Conservation (phyloP, 768 basidiomycete genomes). For the Rubroboletus pulcherrimus region DNA sequence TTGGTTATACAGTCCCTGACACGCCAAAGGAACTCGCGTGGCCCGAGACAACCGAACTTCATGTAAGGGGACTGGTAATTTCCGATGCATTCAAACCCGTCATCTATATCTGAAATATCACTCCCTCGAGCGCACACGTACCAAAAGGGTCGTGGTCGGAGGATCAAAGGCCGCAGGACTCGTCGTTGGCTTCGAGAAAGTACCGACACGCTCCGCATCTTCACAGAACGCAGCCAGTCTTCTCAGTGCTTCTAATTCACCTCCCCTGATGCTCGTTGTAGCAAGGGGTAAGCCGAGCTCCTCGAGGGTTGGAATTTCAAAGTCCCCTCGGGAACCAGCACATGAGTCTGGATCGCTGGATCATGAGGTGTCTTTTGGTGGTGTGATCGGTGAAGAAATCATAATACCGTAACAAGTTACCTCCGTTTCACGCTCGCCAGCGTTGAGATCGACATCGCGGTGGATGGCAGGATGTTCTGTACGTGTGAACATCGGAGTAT, state of each 20-base stretch:
- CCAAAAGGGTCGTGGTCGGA: constrained; percentile 20
- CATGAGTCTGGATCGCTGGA: constrained; percentile 17
- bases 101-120: background rate
- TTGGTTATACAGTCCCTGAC: constrained; percentile 5
- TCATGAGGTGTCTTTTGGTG: constrained; percentile 5
- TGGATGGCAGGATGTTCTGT: constrained; percentile 1
- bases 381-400: constrained; percentile 15
- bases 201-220: constrained; percentile 5
- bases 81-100: constrained; percentile 15
- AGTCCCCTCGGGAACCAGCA: constrained; percentile 16
- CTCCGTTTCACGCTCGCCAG: constrained; percentile 14
- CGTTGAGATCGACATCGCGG: constrained; percentile 14
- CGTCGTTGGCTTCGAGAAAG: constrained; percentile 17
- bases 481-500: constrained; percentile 18
- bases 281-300: constrained; percentile 17
- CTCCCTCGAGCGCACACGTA: constrained; percentile 13
- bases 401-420: constrained; percentile 14
- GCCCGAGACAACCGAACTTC: constrained; percentile 19
- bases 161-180: constrained; percentile 19
- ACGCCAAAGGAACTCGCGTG: constrained; percentile 19
- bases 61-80: constrained; percentile 18
- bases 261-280: constrained; percentile 30
- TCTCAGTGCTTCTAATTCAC: constrained; percentile 25
- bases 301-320: constrained; percentile 24
- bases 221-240: constrained; percentile 18